Base-by-base conservation (phyloP, 2,329 filamentous ascomycete genomes). In the Alternaria metachromatica region DNA sequence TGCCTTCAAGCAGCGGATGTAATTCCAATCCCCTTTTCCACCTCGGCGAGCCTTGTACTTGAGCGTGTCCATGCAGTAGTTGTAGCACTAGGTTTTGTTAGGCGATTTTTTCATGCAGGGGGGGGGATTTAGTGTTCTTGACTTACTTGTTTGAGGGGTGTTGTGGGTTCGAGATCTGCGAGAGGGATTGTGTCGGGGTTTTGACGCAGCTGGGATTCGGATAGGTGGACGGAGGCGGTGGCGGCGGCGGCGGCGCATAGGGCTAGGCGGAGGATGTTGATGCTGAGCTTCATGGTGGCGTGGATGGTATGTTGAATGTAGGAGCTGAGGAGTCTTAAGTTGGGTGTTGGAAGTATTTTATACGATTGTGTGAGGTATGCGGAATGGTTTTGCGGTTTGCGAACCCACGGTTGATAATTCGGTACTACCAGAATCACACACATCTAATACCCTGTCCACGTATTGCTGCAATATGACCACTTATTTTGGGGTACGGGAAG, bases 321-420 rank as follows among this genome's bases (percentile, higher is more conserved):
- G 4, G 33, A 37, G 33, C 15, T 33, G 18, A 11, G 26, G 7
- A 30, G 18, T 21, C 8, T 4, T 3, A 33, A 51, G 26, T 2
- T n/a, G 6, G 18, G 30, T 7, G 11, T 33, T 30, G 18, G 15
- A n/a, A 37, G 33, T 37, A 37, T 37, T 37, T 37, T 0, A n/a
- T 0, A 15, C 7, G 0, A n/a, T n/a, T 37, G 33, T 0, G 0
- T 37, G 4, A 37, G 33, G 33, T 2, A 0, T 37, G 0, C n/a
- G 33, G 33, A 5, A 5, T 37, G 33, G 15, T 37, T 37, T 37
- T 37, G 33, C 33, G 33, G 7, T 37, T 37, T 37, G 33, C 33
- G 33, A 37, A 37, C n/a, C 37, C 37, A 41, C 3, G 37, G 37
- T 18, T 41, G n/a, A 41, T 13, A 18, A 18, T 41, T 41, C n/a